Evolutionary conservation across 257 asterid genomes (phyloP), one percentile per base, ranked within the genome.

Genomic region (Fraxinus pennsylvanica): DNA sequence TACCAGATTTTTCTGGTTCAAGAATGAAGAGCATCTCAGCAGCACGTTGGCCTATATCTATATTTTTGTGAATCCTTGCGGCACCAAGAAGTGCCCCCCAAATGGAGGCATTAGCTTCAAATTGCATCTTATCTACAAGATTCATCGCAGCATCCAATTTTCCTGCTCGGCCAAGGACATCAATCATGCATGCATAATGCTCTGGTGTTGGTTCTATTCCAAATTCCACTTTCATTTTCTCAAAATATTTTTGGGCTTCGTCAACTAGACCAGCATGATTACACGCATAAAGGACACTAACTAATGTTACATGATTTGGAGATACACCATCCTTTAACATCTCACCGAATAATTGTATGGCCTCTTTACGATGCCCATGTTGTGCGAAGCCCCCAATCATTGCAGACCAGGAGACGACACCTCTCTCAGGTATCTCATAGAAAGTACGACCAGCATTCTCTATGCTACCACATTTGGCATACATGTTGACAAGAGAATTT

Each of bases 21-120:
- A 90, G 93, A 29, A 77, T 39, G 72, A 83, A 83, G 69, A 90
- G 92, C 82, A 74, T 89, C 61, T 88, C 84, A 5, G 92, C 94
- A 25, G 97, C 97, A 75, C 38, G 82, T 78, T 83, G 83, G 8
- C 97, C 97, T 7, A 92, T 81, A 78, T 86, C 94, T 29, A 92
- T 87, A 32, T 90, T 72, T 85, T 90, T 88, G 84, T 92, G 95
- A 65, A 82, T 83, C 73, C 88, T 90, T 3, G 97, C 92, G 50
- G 97, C 97, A 33, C 97, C 97, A 33, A 92, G 91, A 82, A 92
- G 89, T 29, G 91, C 89, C 22, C 97, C 97, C 94, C 95, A 91
- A 72, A 92, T 81, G 39, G 91, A 74, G 30, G 91, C 86, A 73
- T 91, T 91, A 67, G 96, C 87, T 80, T 82, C 91, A 74, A 89